Base-by-base conservation (phyloP, 106 monocot species). In the Platanthera guangdongensis region DNA sequence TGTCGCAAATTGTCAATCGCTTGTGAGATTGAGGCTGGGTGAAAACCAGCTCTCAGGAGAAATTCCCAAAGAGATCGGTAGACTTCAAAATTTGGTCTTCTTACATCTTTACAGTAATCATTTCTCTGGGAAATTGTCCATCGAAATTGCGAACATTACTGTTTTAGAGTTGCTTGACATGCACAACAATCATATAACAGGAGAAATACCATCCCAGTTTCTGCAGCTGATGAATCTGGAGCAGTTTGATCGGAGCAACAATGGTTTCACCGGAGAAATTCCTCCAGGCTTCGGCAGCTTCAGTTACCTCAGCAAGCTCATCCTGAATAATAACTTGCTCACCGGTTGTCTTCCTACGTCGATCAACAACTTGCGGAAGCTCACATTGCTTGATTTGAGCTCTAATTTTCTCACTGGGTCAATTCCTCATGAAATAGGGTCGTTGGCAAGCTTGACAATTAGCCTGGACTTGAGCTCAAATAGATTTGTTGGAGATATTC, bases 221-320 rank as follows among this genome's bases (percentile, higher is more conserved):
- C 86, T 89, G 2, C 82, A 86, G 78, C 78, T 94, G 76, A 86
- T 82, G 86, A 93, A 91, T 70, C 76, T 97, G 21, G 89, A 97
- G 75, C 94, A 94, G 85, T 86, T 97, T 39, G 94, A 97, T 50
- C 88, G 94, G 45, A 91, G 97, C 51, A 21, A 76, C 18, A 97
- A 97, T 76, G 65, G 59, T 12, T 88, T 93, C 79, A 85, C 87
- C 0, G 89, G 97, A 4, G 89, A 84, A 52, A 89, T 97, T 53
- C 97, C 91, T 8, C 32, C 67, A 8, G 88, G 82, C 47, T 88
- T 93, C 19, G 86, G 94, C 13, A 94, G 94, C 68, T 73, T 82
- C 78, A 88, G 86, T 70, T 88, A 88, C 86, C 57, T 91, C 68
- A 88, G 83, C 74, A 91, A 91, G 80, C 86, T 91, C 32, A 88